Evolutionary conservation across 78 protist species (phyloP).

Genomic region (Goniomonas avonlea): DNA sequence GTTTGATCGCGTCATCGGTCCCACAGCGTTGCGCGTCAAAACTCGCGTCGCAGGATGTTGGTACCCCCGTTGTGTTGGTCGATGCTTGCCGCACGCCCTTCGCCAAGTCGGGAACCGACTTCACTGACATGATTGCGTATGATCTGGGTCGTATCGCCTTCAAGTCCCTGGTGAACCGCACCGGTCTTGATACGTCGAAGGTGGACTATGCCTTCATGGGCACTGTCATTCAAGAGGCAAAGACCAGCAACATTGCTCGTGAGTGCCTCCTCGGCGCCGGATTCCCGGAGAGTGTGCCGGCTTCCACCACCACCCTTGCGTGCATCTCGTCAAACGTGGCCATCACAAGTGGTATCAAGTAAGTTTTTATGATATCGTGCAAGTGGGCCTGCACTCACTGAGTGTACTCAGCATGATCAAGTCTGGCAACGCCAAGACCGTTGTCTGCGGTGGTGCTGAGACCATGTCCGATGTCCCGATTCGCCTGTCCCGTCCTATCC

Average conservation of each 20-base stretch:
- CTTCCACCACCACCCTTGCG: constrained; percentile 60
- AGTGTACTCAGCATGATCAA: not conserved
- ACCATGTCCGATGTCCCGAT: constrained; percentile 51
- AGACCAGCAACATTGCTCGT: constrained; percentile 28
- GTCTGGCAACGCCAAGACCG: not conserved
- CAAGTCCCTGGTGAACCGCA: constrained; percentile 9
- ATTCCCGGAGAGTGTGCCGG: constrained; percentile 32
- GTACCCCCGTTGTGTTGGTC: constrained; percentile 31
- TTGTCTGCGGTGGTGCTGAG: constrained; percentile 46
- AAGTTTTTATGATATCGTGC: not conserved
- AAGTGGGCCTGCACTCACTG: not conserved
- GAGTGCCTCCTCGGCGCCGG: constrained; percentile 53
- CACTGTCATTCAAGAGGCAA: constrained; percentile 21
- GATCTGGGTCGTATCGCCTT: constrained; percentile 10
- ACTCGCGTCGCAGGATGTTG: too few species aligned
- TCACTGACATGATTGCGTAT: constrained; percentile 11
- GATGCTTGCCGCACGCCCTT: constrained; percentile 29
- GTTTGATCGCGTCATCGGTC: too few species aligned
- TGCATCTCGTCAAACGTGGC: constrained; percentile 44
- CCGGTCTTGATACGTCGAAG: not conserved
- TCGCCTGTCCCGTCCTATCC: constrained; percentile 25
- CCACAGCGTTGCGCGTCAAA: too few species aligned
- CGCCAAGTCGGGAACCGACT: not conserved
- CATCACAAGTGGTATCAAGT: not conserved
- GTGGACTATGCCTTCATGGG: constrained; percentile 29